A percentile compares a stretch with the other conserved stretches of the same genome.
Evolutionary conservation across 2,329 filamentous ascomycete genomes (phyloP).

Genomic region (Cercospora sp.): DNA sequence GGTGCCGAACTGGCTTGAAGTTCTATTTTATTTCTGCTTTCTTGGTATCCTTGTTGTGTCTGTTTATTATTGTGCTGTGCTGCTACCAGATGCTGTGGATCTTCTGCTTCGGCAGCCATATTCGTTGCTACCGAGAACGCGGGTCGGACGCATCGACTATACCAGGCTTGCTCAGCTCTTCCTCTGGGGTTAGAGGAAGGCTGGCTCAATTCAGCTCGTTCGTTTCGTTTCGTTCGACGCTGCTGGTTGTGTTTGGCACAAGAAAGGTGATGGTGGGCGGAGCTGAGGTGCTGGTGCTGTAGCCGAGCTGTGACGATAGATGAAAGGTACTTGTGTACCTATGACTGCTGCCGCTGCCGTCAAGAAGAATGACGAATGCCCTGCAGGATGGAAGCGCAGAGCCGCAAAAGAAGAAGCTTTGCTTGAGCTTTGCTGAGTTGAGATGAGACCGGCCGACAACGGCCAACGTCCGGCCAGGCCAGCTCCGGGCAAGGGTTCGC

Average conservation of each 20-base stretch:
- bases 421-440: neutral
- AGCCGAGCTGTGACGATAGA: neutral
- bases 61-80: slow-evolving; percentile 6
- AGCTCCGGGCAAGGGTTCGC: neutral
- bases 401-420: slow-evolving; percentile 4
- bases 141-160: slow-evolving; percentile 15
- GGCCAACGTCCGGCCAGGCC: neutral
- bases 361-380: neutral
- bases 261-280: neutral
- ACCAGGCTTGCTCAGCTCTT: slow-evolving; percentile 2
- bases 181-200: slow-evolving; percentile 9
- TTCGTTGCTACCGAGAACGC: slow-evolving; percentile 24
- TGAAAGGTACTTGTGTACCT: neutral
- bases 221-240: neutral
- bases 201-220: neutral
- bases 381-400: neutral
- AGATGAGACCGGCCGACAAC: neutral
- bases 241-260: neutral
- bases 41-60: neutral
- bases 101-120: slow-evolving; percentile 25
- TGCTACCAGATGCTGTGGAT: slow-evolving; percentile 19
- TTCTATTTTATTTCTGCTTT: neutral
- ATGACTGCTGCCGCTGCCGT: neutral
- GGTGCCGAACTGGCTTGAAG: slow-evolving; percentile 11
- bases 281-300: neutral